phyloP scores from a whole-genome alignment of 352 stramenopile genomes.

The Thraustochytrium striatum region DNA sequence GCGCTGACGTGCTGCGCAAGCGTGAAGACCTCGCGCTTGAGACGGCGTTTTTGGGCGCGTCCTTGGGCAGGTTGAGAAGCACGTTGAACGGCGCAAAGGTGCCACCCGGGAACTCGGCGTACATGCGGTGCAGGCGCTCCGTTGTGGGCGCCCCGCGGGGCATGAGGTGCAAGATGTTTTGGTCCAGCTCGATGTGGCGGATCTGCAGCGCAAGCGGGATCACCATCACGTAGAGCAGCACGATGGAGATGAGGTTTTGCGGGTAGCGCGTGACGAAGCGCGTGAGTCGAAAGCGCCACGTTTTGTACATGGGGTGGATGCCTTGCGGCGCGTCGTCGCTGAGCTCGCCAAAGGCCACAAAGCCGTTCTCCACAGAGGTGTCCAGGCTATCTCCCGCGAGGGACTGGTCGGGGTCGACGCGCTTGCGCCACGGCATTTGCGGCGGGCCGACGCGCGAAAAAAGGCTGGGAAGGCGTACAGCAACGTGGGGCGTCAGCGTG shows the following conservation, averaged over 20 bases:
- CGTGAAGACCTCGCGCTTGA: background rate
- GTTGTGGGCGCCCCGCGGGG: background rate
- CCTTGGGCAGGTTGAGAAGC: background rate
- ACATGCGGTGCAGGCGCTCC: slow-evolving; percentile 10
- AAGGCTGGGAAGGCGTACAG: slow-evolving; percentile 45
- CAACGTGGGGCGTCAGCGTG: slow-evolving; percentile 51
- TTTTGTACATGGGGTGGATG: slow-evolving; percentile 34
- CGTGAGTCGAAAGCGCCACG: background rate
- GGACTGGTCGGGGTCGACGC: background rate
- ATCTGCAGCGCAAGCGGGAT: slow-evolving; percentile 10
- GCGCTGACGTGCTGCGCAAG: background rate
- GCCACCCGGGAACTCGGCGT: slow-evolving; percentile 28
- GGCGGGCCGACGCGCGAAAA: background rate
- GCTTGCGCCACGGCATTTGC: background rate
- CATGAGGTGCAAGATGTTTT: background rate
- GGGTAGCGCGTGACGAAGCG: slow-evolving; percentile 3
- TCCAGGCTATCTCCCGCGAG: background rate
- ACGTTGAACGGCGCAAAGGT: slow-evolving; percentile 46
- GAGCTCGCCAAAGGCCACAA: background rate
- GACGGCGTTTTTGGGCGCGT: background rate
- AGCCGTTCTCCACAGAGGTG: background rate
- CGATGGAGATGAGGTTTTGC: background rate
- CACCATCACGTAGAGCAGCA: background rate
- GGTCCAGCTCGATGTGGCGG: background rate
- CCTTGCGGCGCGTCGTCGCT: background rate